Evolutionary conservation across 345 rosid genomes (phyloP).

Genomic region (Cardamine resedifolia): DNA sequence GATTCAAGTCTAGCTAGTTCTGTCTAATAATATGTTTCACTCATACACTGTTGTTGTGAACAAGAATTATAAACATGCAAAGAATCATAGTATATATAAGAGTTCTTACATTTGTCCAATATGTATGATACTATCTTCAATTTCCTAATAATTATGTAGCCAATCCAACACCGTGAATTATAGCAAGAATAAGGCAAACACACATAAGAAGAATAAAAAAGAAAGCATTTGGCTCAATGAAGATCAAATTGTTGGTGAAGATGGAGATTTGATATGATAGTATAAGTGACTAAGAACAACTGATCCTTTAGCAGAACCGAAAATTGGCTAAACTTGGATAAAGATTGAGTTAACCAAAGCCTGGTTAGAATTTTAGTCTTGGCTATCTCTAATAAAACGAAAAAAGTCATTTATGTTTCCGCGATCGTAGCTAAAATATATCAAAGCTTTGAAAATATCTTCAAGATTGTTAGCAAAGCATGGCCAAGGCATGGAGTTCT

Average conservation of each 20-base stretch:
- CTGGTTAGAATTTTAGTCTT: not conserved
- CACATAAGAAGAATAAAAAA: not conserved
- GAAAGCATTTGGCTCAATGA: not conserved
- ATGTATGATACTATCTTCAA: not conserved
- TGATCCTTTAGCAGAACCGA: not conserved
- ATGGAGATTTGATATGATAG: not conserved
- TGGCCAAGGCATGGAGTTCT: too few species aligned
- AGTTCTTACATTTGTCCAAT: not conserved
- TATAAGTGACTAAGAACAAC: not conserved
- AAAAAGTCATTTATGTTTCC: too few species aligned
- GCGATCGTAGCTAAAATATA: too few species aligned
- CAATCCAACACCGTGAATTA: not conserved
- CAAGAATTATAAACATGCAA: conserved; percentile 16
- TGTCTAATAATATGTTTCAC: not conserved
- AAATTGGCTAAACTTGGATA: not conserved
- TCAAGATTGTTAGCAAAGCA: too few species aligned
- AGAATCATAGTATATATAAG: not conserved
- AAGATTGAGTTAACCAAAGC: not conserved
- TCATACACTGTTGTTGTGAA: not conserved
- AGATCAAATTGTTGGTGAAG: not conserved
- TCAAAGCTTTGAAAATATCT: too few species aligned
- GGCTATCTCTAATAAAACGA: not conserved
- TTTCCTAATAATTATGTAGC: not conserved
- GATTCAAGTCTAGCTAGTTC: conserved; percentile 28
- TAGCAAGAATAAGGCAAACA: not conserved